Conservation (phyloP, 1,284 basidiomycete species). For the Phellopilus nigrolimitatus region DNA sequence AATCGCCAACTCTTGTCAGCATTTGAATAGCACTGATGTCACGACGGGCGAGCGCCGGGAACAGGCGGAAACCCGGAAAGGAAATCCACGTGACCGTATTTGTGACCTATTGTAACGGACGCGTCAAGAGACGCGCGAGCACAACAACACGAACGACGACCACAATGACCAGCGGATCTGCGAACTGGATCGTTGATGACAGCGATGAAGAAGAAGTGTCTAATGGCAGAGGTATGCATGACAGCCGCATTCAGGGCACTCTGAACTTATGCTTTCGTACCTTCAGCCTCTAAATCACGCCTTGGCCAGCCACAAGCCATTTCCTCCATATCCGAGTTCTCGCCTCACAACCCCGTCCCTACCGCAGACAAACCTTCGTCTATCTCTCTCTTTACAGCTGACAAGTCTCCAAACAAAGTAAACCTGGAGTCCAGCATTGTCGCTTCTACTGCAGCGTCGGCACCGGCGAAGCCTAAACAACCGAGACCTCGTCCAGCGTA, state of each 20-base stretch:
- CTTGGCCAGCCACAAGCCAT: background rate
- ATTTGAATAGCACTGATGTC: too few relatives aligned
- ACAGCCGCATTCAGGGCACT: background rate
- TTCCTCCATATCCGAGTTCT: constrained; percentile 12
- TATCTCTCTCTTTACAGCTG: constrained; percentile 10
- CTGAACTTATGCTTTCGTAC: background rate
- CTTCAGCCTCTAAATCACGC: constrained; percentile 1
- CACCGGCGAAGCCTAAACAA: constrained; percentile 16
- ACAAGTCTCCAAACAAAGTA: background rate
- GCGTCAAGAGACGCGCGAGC: too few relatives aligned
- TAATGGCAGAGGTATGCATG: background rate
- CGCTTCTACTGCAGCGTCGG: background rate
- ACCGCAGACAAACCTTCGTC: background rate
- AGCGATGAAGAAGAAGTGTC: constrained; percentile 16
- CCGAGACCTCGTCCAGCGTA: constrained; percentile 17
- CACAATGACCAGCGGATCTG: background rate
- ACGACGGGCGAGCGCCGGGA: too few relatives aligned
- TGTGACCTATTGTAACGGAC: too few relatives aligned
- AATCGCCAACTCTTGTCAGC: too few relatives aligned
- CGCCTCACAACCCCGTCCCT: background rate
- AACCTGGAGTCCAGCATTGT: background rate
- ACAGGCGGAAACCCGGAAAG: too few relatives aligned
- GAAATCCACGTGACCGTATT: too few relatives aligned
- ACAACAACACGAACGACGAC: background rate
- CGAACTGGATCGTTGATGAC: constrained; percentile 16